A percentile compares a stretch with the other conserved stretches of the same genome.
Evolutionary conservation across 345 rosid genomes (phyloP).

Genomic region (Boechera stricta): DNA sequence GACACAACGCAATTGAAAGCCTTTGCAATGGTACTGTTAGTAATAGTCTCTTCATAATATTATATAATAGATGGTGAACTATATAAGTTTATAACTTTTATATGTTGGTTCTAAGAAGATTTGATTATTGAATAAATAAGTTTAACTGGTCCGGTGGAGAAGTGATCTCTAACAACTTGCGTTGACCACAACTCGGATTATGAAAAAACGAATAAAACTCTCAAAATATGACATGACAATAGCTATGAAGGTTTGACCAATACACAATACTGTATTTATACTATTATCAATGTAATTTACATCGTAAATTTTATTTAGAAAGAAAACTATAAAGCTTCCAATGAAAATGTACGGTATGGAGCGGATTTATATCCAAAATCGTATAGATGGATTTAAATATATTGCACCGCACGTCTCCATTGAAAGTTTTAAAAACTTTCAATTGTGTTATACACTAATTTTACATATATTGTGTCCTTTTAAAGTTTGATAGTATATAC

Average conservation of each 20-base stretch:
- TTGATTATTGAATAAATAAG: background rate
- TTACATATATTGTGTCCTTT: too few species aligned
- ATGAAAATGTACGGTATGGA: too few species aligned
- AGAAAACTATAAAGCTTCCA: too few species aligned
- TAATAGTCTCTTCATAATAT: constrained; percentile 6
- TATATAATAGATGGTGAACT: background rate
- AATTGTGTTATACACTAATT: too few species aligned
- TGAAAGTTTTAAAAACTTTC: too few species aligned
- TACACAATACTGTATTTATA: background rate
- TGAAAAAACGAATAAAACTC: background rate
- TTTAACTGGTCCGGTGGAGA: background rate
- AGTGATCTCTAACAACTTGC: constrained; percentile 20
- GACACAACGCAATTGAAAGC: constrained; percentile 3
- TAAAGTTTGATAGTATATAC: too few species aligned
- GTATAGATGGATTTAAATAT: too few species aligned
- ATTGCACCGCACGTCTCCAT: too few species aligned
- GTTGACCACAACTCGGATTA: constrained; percentile 10
- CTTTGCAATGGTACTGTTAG: constrained; percentile 16
- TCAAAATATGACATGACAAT: background rate
- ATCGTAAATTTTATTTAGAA: background rate
- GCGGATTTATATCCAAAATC: too few species aligned
- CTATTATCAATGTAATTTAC: background rate
- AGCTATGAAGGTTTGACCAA: background rate
- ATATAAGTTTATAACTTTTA: background rate
- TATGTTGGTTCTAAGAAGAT: background rate